phyloP scores from a whole-genome alignment of 1,284 basidiomycete genomes.

The Trametes polyzona region DNA sequence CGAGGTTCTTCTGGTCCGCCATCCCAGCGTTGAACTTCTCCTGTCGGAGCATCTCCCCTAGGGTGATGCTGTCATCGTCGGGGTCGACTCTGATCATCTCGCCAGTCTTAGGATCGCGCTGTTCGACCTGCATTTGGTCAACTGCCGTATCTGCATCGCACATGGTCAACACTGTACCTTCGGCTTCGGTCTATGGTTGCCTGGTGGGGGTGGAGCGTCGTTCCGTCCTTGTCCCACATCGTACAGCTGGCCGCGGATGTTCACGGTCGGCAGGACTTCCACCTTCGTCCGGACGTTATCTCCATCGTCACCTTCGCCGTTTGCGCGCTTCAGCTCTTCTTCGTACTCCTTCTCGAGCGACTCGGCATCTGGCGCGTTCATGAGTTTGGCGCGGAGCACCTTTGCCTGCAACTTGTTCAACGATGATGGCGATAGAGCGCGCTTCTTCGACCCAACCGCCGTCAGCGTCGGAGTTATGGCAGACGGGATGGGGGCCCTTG shows the following conservation, averaged over 20 bases:
- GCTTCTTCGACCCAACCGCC: slow-evolving; percentile 40
- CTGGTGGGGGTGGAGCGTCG: slow-evolving; percentile 51
- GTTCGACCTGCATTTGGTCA: slow-evolving; percentile 70
- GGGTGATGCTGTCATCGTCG: slow-evolving; percentile 85
- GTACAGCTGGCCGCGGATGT: slow-evolving; percentile 86
- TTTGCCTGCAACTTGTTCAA: slow-evolving; percentile 94
- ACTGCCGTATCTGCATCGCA: neutral
- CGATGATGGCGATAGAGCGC: slow-evolving; percentile 71
- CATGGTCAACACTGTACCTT: slow-evolving; percentile 52
- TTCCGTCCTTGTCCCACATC: slow-evolving; percentile 82
- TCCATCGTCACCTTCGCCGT: slow-evolving; percentile 45
- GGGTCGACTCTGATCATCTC: slow-evolving; percentile 85
- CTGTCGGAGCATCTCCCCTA: slow-evolving; percentile 92
- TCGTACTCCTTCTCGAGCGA: slow-evolving; percentile 87
- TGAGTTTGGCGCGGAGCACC: slow-evolving; percentile 89
- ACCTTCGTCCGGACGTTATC: slow-evolving; percentile 61
- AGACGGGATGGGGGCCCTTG: slow-evolving; percentile 84
- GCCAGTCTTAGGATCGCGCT: slow-evolving; percentile 86
- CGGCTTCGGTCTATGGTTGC: slow-evolving; percentile 79
- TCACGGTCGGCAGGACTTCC: slow-evolving; percentile 89
- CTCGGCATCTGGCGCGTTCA: slow-evolving; percentile 73
- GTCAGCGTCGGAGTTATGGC: slow-evolving; percentile 79
- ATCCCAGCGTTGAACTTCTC: slow-evolving; percentile 90
- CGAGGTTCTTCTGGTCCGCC: slow-evolving; percentile 88
- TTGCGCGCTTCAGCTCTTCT: slow-evolving; percentile 54